phyloP scores from a whole-genome alignment of 2,329 filamentous ascomycete genomes.

The Neocucurbitaria cava region DNA sequence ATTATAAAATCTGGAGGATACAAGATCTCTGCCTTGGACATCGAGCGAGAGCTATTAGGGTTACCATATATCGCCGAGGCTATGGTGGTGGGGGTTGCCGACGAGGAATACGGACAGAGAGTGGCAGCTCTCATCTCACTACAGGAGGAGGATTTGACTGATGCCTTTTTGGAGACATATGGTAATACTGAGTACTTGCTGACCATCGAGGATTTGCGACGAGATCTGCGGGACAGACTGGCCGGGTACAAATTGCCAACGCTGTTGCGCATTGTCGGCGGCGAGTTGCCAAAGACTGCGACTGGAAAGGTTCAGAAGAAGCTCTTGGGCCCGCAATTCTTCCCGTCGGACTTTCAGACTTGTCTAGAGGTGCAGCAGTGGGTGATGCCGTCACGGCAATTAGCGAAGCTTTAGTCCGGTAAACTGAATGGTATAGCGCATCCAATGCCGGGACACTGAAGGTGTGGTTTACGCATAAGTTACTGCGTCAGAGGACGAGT shows the following conservation, averaged over 20 bases:
- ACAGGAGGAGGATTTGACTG: conserved; percentile 42
- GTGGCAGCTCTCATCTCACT: conserved; percentile 61
- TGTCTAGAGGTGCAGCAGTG: conserved; percentile 40
- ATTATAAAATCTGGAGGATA: conserved; percentile 65
- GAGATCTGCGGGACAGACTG: conserved; percentile 53
- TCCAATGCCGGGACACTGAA: not conserved
- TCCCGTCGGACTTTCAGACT: conserved; percentile 35
- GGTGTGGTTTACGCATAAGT: not conserved
- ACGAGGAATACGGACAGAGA: conserved; percentile 62
- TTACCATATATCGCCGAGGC: conserved; percentile 59
- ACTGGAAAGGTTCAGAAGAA: conserved; percentile 62
- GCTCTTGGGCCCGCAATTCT: conserved; percentile 50
- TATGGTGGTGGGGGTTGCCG: conserved; percentile 61
- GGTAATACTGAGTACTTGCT: conserved; percentile 29
- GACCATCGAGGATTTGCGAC: conserved; percentile 51
- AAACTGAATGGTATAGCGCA: not conserved
- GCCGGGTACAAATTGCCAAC: conserved; percentile 60
- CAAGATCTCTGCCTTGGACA: conserved; percentile 62
- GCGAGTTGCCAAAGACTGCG: conserved; percentile 57
- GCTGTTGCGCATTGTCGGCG: conserved; percentile 52
- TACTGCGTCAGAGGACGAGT: too few species aligned
- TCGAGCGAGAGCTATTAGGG: conserved; percentile 61
- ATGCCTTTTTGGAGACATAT: conserved; percentile 22
- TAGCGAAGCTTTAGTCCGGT: conserved; percentile 30
- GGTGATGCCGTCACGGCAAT: conserved; percentile 17